Base-by-base conservation (phyloP, 441 rosid species). In the Arabidopsis hybrid region DNA sequence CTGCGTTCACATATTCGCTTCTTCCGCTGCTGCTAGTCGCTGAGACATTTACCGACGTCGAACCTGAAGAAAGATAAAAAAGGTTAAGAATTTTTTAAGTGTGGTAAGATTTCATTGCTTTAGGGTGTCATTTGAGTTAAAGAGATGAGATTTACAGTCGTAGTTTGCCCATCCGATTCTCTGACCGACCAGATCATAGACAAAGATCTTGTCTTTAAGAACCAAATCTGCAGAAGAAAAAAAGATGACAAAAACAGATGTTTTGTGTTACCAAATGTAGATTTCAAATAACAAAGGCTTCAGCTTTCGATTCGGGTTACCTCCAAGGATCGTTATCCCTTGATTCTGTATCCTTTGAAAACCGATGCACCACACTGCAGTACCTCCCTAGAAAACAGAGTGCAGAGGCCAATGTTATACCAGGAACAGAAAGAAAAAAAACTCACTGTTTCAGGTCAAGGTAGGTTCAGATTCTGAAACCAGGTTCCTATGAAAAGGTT, bases 131-230 rank as follows among this genome's bases (percentile, higher is more conserved):
- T 50, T 32, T 46, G 29, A 12, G 31, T 64, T 62, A 1, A 71
- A 26, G 69, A 7, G 67, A 52, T 71, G 58, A 59, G 69, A 85
- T 87, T 90, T 86, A 93, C 97, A 96, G 83, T 93, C 93, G 26
- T 90, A 96, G 77, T 85, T 85, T 11, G 93, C 68, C 98, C 99
- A 96, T 79, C 99, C 98, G n/a, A 93, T 77, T 65, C 88, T 89
- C 80, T 91, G 98, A 75, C 87, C 88, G 12, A 80, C 97, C 56
- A 93, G 76, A 78, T 93, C 97, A 47, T 96, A 96, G 51, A 96
- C 97, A 67, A 96, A 42, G 6, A 93, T 90, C 71, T 96, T 93
- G 86, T 95, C 95, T 79, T 88, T 93, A 21, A 95, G 83, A 81
- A 93, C 89, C 72, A 95, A 85, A 84, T 95, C 99, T 93, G 86